Evolutionary conservation across 2,329 filamentous ascomycete species (phyloP), one percentile per base, ranked within the genome.

Genomic region (Aciculosporium take): DNA sequence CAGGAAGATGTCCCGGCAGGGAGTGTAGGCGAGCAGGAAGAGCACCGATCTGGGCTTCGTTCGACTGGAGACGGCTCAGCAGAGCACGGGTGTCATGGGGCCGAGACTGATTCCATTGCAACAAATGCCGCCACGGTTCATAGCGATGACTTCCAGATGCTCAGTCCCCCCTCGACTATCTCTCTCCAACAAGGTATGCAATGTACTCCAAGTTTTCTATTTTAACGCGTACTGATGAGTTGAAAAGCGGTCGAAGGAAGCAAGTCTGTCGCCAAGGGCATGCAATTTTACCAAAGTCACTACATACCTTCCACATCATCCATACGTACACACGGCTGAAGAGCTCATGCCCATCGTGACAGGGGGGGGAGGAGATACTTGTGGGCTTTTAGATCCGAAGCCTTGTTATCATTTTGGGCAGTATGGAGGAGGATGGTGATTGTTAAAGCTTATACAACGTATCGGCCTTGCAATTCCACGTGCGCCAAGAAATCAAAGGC

Each of bases 121-220:
- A 59, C 56, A 3, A 51, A 54, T 29, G 47, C 46, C 24, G 61
- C 61, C 10, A 62, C 60, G 2, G 59, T 64, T 4, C 54, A 57
- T 31, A 62, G 54, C 23, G 59, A 64, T 27, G 60, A 62, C 40
- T 62, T 54, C 24, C 46, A 56, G 7, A 37, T 49, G 5, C 29
- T 42, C 5, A 24, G 46, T 15, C 40, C 41, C 17, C 34, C 41
- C 5, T 44, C 44, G 7, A 40, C 20, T 7, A 37, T 23, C 23
- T 17, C 27, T 12, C 8, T 20, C 7, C 20, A 27, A 18, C 9
- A 10, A 3, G 37, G 41, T 46, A 33, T 17, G 32, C 9, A 17
- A 24, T 21, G 17, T 20, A 12, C 13, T 20, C 20, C 12, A 17
- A 38, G 17, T 18, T 4, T 24, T 8, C n/a, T 23, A 13, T 18